Evolutionary conservation across 805 yeast species (phyloP).

Genomic region (Wickerhamomyces silvicola): DNA sequence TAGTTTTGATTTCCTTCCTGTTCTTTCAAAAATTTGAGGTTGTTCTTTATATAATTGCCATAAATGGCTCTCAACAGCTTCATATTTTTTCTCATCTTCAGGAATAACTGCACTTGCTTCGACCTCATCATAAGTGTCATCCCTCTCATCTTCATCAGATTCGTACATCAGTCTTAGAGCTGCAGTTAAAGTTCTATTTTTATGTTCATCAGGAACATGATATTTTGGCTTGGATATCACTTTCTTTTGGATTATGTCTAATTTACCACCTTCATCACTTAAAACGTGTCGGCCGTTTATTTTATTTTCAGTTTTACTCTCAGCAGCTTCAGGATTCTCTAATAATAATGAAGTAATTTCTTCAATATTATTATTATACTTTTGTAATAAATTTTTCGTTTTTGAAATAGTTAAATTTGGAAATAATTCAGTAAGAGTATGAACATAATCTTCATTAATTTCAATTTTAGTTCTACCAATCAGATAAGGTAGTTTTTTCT

Average conservation of each 20-base stretch:
- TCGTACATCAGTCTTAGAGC: conserved; percentile 63
- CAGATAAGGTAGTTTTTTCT: conserved; percentile 44
- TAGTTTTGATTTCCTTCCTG: conserved; percentile 41
- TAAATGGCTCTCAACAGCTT: conserved; percentile 45
- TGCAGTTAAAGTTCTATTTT: conserved; percentile 49
- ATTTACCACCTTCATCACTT: too few species aligned
- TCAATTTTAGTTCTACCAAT: conserved; percentile 12
- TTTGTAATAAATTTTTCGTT: conserved; percentile 41
- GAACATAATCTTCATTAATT: conserved; percentile 30
- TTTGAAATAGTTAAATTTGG: conserved; percentile 50
- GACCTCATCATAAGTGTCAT: conserved; percentile 64
- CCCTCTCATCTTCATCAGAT: conserved; percentile 80
- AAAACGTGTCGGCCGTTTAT: too few species aligned
- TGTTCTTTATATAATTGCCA: conserved; percentile 51
- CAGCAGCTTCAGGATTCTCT: conserved; percentile 47
- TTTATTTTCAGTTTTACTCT: too few species aligned
- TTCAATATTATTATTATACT: conserved; percentile 48
- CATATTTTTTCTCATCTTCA: conserved; percentile 20
- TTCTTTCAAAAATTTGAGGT: conserved; percentile 39
- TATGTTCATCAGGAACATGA: conserved; percentile 40
- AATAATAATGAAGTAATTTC: conserved; percentile 49
- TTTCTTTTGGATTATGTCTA: conserved; percentile 29
- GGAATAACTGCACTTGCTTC: conserved; percentile 22
- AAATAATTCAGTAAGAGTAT: conserved; percentile 47
- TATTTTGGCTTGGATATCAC: conserved; percentile 4